Conservation (phyloP, 2,329 filamentous ascomycete species). For the Xylaria sp. region DNA sequence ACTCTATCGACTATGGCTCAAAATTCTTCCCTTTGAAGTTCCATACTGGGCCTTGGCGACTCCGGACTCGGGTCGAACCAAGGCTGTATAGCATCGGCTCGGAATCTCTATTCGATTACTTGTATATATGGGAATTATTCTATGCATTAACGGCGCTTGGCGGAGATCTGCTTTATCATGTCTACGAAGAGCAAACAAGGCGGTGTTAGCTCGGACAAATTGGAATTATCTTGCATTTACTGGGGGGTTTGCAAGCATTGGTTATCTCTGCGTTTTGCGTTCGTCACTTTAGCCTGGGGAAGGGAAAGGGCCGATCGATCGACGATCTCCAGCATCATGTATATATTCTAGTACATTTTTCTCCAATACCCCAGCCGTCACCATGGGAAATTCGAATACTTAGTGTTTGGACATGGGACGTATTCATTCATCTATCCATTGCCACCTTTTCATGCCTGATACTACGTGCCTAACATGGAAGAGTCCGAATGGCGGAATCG, state of each 20-base stretch:
- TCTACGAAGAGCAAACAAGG: conserved; percentile 13
- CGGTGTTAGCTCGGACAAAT: conserved; percentile 20
- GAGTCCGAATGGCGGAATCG: conserved; percentile 3
- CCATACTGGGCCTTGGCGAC: not conserved
- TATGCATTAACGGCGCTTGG: conserved; percentile 22
- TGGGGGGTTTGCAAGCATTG: conserved; percentile 21
- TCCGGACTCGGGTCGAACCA: not conserved
- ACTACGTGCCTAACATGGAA: not conserved
- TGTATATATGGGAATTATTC: conserved; percentile 24
- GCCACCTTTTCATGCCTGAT: not conserved
- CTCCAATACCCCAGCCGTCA: conserved; percentile 14
- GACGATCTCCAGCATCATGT: conserved; percentile 15
- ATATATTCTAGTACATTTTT: conserved; percentile 11
- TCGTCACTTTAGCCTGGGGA: conserved; percentile 25
- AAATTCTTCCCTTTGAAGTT: not conserved
- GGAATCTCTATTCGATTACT: conserved; percentile 6
- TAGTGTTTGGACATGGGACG: not conserved
- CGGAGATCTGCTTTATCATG: conserved; percentile 12
- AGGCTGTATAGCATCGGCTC: not conserved
- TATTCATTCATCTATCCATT: not conserved
- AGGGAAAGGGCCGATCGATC: conserved; percentile 12
- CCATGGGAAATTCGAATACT: not conserved
- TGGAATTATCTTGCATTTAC: conserved; percentile 23
- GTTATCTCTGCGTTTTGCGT: conserved; percentile 7
- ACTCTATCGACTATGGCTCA: not conserved